Base-by-base conservation (phyloP, 345 rosid species). In the Anastatica hierochuntica region DNA sequence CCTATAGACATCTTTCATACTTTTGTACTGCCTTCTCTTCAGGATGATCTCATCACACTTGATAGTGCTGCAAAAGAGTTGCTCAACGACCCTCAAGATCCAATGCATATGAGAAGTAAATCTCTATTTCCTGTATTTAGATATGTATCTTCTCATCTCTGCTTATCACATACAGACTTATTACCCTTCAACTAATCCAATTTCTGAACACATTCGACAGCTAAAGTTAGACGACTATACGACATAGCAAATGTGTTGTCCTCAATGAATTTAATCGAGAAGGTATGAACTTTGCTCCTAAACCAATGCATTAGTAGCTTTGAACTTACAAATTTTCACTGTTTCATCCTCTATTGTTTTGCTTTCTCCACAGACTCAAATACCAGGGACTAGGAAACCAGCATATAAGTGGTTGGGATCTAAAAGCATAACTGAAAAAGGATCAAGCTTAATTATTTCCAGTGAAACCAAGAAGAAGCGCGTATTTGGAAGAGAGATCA, bases 211-310 rank as follows among this genome's bases (percentile, higher is more conserved):
- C 33, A 56, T 17, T 62, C 13, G 45, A 74, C 90, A 88, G 96
- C 96, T 53, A 88, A 88, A 76, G 77, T 84, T 44, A 78, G 96
- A 69, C 74, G 96, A 34, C 72, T 84, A 7, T 84, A 88, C 60
- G 96, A 88, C 76, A 82, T 88, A 56, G 94, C 90, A 29, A 88
- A 88, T 72, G 88, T 84, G 58, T 70, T 88, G 58, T 65, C 94
- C 46, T 88, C 88, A 16, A 74, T 84, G 77, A 73, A 77, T 52
- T 54, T 88, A 47, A 84, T 88, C 48, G 88, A 88, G 68, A 88
- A 88, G 96, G 94, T 54, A 14, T 24, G 19, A 47, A 12, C 10
- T 20, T 38, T 45, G 29, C 27, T 57, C 19, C 24, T 34, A 18
- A 26, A 15, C 45, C 23, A 8, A 14, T 11, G 35, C 59, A 58